Percentiles rank a stretch among this genome's conserved stretches.
phyloP scores from a whole-genome alignment of 345 rosid genomes.

The Salix suchowensis region DNA sequence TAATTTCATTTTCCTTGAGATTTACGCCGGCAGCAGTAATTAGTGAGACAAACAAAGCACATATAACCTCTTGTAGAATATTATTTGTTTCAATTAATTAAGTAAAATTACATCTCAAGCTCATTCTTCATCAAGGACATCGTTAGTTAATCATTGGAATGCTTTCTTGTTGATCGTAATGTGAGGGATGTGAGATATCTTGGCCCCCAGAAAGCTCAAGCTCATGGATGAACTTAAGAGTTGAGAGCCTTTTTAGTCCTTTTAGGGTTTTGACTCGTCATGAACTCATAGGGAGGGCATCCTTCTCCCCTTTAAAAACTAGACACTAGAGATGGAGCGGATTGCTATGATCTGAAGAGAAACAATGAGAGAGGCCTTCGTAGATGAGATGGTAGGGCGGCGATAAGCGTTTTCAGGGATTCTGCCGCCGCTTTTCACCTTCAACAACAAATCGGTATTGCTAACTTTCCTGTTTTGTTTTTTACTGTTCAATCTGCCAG shows the following conservation, averaged over 20 bases:
- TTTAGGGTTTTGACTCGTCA: neutral
- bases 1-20: no score
- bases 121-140: no score
- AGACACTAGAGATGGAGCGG: neutral
- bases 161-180: neutral
- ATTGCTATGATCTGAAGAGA: neutral
- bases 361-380: no score
- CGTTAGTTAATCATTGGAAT: no score
- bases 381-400: no score
- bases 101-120: no score
- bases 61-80: no score
- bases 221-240: no score
- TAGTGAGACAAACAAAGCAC: no score
- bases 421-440: neutral
- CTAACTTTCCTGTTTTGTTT: neutral
- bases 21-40: no score
- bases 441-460: neutral
- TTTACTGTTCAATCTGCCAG: neutral
- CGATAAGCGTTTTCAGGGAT: neutral
- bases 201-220: neutral
- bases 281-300: neutral
- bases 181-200: constrained; percentile 2
- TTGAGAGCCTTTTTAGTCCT: neutral
- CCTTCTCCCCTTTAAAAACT: neutral
- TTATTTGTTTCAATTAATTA: no score